A percentile compares a stretch with the other conserved stretches of the same genome.
Evolutionary conservation across 2,329 filamentous ascomycete species (phyloP).

Genomic region (Fusarium sublunatum): DNA sequence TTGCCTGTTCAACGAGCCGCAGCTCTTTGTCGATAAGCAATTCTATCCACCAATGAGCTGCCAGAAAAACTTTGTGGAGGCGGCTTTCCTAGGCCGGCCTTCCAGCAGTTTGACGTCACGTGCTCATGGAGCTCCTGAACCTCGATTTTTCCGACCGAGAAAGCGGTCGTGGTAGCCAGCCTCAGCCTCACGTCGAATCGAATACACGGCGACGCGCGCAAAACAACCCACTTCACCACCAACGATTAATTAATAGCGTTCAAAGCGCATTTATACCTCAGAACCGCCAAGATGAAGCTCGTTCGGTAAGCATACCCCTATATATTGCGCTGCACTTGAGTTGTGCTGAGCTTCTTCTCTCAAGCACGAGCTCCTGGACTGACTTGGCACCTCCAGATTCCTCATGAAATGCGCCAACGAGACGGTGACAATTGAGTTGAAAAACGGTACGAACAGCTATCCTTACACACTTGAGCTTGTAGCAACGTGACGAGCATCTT

Average conservation of each 20-base stretch:
- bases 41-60: conserved; percentile 24
- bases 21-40: conserved; percentile 39
- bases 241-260: conserved; percentile 2
- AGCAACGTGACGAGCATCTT: background rate
- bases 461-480: background rate
- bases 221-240: conserved; percentile 23
- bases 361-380: conserved; percentile 41
- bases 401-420: conserved; percentile 99
- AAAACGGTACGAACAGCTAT: conserved; percentile 78
- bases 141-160: conserved; percentile 51
- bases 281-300: conserved; percentile 83
- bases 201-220: conserved; percentile 39
- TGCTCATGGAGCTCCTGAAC: conserved; percentile 39
- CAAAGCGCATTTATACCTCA: conserved; percentile 16
- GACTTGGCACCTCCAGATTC: conserved; percentile 71
- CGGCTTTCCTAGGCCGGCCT: background rate
- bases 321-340: conserved; percentile 23
- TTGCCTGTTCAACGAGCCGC: conserved; percentile 29
- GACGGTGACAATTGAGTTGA: conserved; percentile 97
- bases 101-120: conserved; percentile 31
- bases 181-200: conserved; percentile 46
- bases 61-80: conserved; percentile 7
- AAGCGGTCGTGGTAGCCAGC: conserved; percentile 42
- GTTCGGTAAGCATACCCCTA: conserved; percentile 76
- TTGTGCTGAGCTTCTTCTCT: conserved; percentile 38